Percentiles rank a stretch among this genome's conserved stretches.
Conservation (phyloP, 2,329 filamentous ascomycete genomes). For the Cryphonectria japonica region DNA sequence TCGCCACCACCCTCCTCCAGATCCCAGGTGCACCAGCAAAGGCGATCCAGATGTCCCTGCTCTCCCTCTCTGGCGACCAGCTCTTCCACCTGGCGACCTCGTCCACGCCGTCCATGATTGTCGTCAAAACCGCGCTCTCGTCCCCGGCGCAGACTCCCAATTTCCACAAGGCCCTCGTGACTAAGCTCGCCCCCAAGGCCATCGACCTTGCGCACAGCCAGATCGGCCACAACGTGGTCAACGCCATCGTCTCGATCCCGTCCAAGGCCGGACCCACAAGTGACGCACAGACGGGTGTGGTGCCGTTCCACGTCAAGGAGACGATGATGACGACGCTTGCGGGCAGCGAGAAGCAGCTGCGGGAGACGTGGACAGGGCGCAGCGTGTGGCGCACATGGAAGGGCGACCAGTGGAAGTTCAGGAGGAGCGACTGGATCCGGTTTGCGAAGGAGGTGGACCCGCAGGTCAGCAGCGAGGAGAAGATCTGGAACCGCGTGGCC, state of each 20-base stretch:
- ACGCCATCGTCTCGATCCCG: conserved; percentile 53
- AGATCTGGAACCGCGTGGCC: conserved; percentile 24
- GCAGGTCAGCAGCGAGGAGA: conserved; percentile 30
- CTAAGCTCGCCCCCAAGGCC: conserved; percentile 49
- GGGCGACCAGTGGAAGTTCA: conserved; percentile 60
- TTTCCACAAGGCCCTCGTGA: conserved; percentile 60
- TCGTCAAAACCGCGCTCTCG: conserved; percentile 55
- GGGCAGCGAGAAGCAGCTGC: conserved; percentile 51
- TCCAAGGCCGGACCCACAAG: conserved; percentile 49
- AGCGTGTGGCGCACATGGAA: conserved; percentile 62
- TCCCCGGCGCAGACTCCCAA: conserved; percentile 52
- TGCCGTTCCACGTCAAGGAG: conserved; percentile 64
- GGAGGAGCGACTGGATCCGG: conserved; percentile 57
- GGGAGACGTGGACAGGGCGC: conserved; percentile 58
- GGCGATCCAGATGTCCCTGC: conserved; percentile 74
- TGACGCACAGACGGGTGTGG: conserved; percentile 37
- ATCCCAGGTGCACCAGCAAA: conserved; percentile 71
- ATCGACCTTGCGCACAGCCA: conserved; percentile 53
- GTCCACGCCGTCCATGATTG: conserved; percentile 52
- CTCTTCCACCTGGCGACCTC: conserved; percentile 67
- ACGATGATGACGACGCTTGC: conserved; percentile 55
- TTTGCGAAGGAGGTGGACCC: conserved; percentile 59
- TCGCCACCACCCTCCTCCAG: conserved; percentile 78
- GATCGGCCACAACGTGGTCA: conserved; percentile 56
- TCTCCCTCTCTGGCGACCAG: conserved; percentile 58